Base-by-base conservation (phyloP, 805 yeast genomes). In the Candida anglica region DNA sequence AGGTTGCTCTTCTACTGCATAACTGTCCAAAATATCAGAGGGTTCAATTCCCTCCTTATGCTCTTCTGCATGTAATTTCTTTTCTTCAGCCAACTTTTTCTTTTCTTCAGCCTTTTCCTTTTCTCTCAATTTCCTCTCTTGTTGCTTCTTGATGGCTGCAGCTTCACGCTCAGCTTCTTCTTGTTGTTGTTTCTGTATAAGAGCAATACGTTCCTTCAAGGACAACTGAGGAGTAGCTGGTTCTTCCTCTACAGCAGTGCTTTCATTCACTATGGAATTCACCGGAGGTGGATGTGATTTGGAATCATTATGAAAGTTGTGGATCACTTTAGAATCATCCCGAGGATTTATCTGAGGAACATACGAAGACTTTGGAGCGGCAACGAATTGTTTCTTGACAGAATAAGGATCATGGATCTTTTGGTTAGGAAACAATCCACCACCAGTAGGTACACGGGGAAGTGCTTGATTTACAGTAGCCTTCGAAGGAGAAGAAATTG, bases 191-290 rank as follows among this genome's bases (percentile, higher is more conserved):
- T 86, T 76, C 54, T 89, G 95, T 32, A 91, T 66, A 49, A 86
- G 49, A 4, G 87, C 86, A 52, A 91, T 87, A 44, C 98, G 73
- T 47, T 93, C 97, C 52, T 83, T 83, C 47, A 91, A 66, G 37
- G 94, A 81, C 65, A 88, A 60, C 45, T 84, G 79, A 6, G 96
- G 96, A 21, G 71, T 75, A 20, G 71, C 81, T 19, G 68, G 75
- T 38, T 74, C 76, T 37, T 68, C 63, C 17, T 50, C 44, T 4
- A 49, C 60, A 15, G 50, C 56, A 6, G 51, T 50, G 38, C 47
- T 41, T 38, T 47, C 50, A 36, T 41, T 55, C 37, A 42, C 64
- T 15, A 56, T 43, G 18, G 49, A 37, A n/a, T 38, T 39, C 4
- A 20, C 32, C 5, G 32, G 27, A 26, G 19, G 28, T 15, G 52